Percentiles rank a stretch among this genome's conserved stretches.
phyloP scores from a whole-genome alignment of 2,329 filamentous ascomycete genomes.

The Zasmidium cellare region DNA sequence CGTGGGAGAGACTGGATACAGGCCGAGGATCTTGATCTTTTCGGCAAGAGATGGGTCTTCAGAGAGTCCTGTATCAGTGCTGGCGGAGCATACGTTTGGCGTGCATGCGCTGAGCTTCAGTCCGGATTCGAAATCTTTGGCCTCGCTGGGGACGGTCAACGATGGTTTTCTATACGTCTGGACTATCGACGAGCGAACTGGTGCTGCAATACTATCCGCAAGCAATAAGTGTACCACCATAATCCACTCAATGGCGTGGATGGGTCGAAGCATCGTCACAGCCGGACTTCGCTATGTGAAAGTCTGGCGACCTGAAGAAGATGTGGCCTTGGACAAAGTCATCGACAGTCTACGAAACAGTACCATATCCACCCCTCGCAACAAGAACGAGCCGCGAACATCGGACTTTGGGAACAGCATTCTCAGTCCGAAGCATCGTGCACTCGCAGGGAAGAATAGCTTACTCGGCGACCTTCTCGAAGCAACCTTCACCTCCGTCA shows the following conservation, averaged over 20 bases:
- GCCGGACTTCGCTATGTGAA: constrained; percentile 91
- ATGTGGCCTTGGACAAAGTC: constrained; percentile 28
- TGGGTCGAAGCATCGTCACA: constrained; percentile 80
- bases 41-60: constrained; percentile 73
- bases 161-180: constrained; percentile 94
- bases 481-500: constrained; percentile 77
- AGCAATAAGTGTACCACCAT: constrained; percentile 92
- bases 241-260: constrained; percentile 85
- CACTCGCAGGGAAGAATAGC: constrained; percentile 83
- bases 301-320: constrained; percentile 82
- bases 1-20: constrained; percentile 92
- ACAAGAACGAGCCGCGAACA: constrained; percentile 34
- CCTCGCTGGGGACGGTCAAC: constrained; percentile 83
- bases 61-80: constrained; percentile 78
- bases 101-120: constrained; percentile 90
- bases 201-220: constrained; percentile 73
- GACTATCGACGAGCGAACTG: constrained; percentile 79
- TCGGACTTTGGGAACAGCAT: constrained; percentile 37
- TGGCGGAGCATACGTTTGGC: constrained; percentile 88
- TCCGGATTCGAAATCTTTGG: constrained; percentile 78
- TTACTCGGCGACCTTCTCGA: constrained; percentile 80
- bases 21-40: constrained; percentile 87
- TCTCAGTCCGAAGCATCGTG: constrained; percentile 57
- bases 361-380: constrained; percentile 25
- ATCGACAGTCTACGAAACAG: constrained; percentile 11